phyloP scores from a whole-genome alignment of 202 grass and related monocot genomes.

The Bolboschoenoplectus hybrid region DNA sequence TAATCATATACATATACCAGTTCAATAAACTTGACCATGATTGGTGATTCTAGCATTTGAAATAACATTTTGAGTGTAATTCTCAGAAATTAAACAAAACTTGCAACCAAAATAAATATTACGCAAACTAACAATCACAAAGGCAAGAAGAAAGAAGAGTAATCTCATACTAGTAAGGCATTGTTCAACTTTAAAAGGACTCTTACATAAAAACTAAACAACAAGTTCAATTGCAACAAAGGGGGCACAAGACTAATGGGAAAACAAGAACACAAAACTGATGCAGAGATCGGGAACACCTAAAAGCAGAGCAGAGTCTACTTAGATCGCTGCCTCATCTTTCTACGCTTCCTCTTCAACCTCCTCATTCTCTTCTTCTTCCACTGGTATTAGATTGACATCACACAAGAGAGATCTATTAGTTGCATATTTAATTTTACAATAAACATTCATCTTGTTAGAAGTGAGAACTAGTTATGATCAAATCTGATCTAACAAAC shows the following conservation, averaged over 20 bases:
- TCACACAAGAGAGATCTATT: background rate
- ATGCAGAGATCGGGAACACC: background rate
- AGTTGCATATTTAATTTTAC: too few species aligned
- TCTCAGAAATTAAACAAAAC: too few species aligned
- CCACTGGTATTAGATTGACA: constrained; percentile 44
- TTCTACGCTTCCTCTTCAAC: constrained; percentile 89
- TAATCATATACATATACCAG: background rate
- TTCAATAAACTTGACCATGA: background rate
- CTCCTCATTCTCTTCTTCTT: constrained; percentile 95
- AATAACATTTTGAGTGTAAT: background rate
- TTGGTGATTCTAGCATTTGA: background rate
- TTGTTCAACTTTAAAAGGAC: background rate
- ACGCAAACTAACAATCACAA: background rate
- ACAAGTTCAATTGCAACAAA: constrained; percentile 11
- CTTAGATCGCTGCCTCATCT: constrained; percentile 92
- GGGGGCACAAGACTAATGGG: background rate
- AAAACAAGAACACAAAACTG: constrained; percentile 15
- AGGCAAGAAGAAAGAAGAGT: background rate
- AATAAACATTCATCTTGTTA: too few species aligned
- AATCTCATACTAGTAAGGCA: background rate
- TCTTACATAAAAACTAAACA: background rate
- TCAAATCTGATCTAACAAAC: too few species aligned
- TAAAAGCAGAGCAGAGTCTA: constrained; percentile 31
- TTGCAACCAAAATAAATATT: too few species aligned
- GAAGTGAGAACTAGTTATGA: too few species aligned